Base-by-base conservation (phyloP, 2,329 filamentous ascomycete genomes). In the Phyllosticta paracitricarpa region DNA sequence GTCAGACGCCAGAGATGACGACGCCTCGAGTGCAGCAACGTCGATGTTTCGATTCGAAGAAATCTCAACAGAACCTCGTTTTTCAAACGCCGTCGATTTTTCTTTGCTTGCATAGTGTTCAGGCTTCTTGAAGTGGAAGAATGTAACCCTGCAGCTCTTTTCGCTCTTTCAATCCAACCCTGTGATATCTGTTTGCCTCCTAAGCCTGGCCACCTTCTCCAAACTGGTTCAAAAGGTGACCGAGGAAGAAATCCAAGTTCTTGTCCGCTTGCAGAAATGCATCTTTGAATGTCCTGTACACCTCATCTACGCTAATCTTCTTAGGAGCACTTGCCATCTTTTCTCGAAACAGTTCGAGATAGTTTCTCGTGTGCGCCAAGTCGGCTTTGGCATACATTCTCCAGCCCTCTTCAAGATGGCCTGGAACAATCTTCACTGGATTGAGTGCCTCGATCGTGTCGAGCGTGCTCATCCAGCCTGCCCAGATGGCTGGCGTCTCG, bases 241-340 rank as follows among this genome's bases (percentile, higher is more conserved):
- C 70, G 19, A 73, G 26, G 62, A 73, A 73, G 65, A 72, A 73
- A 19, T 72, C 69, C n/a, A 71, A 58, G 17, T 73, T 72, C 63
- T 69, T 68, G 3, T 67, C 63, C 5, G 66, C 67, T 35, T 68
- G 59, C 8, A 69, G 69, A 53, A 73, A 72, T 6, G 68, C 67
- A 14, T 64, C 58, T 51, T 68, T 66, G 64, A 73, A 73, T 5
- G 65, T 67, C n/a, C 63, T 58, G 63, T 63, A 72, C 17, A 73
- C 62, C 14, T 72, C 71, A 4, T 68, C 62, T 2, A 71, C 70
- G 12, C 59, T 28, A 7, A 66, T 64, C 63, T 70, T 70, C 35
- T 62, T 61, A 4, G 62, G 51, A 7, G 70, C 68, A 54, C 69
- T 58, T n/a, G 67, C 68, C 17, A 72, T 65, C 59, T 71, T 71